A percentile compares a stretch with the other conserved stretches of the same genome.
Conservation (phyloP, 2,329 filamentous ascomycete species). For the Aspergillus texensis region DNA sequence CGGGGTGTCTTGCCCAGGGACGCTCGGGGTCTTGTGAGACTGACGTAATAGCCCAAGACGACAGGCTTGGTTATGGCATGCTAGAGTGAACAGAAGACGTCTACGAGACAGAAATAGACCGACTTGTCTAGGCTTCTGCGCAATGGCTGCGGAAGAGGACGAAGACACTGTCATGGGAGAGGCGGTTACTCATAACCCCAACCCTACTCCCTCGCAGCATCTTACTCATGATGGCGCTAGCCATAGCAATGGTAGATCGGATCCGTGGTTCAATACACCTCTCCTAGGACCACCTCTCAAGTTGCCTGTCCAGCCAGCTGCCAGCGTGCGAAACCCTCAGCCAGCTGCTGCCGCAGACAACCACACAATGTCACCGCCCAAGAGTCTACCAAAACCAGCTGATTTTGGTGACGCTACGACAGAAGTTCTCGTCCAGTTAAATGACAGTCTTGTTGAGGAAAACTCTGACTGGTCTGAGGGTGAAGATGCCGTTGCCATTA, state of each 20-base stretch:
- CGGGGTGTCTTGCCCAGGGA: not conserved
- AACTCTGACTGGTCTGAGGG: constrained; percentile 48
- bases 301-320: constrained; percentile 20
- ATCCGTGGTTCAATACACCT: constrained; percentile 27
- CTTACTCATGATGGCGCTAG: constrained; percentile 19
- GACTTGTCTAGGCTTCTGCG: constrained; percentile 7
- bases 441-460: constrained; percentile 41
- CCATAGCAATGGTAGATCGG: constrained; percentile 23
- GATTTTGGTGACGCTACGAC: constrained; percentile 28
- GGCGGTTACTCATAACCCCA: constrained; percentile 23
- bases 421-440: constrained; percentile 23
- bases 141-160: constrained; percentile 35
- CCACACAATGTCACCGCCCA: constrained; percentile 21
- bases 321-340: constrained; percentile 6
- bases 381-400: constrained; percentile 27
- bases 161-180: constrained; percentile 46
- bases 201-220: constrained; percentile 20
- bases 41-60: not conserved
- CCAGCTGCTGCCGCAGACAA: constrained; percentile 9
- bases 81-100: constrained; percentile 8
- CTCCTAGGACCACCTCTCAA: constrained; percentile 24
- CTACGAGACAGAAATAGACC: constrained; percentile 13
- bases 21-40: not conserved
- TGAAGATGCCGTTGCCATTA: constrained; percentile 36
- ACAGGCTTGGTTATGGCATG: constrained; percentile 21